phyloP scores from a whole-genome alignment of 108 stramenopile species.

The Cyclostephanos invisitatus region DNA sequence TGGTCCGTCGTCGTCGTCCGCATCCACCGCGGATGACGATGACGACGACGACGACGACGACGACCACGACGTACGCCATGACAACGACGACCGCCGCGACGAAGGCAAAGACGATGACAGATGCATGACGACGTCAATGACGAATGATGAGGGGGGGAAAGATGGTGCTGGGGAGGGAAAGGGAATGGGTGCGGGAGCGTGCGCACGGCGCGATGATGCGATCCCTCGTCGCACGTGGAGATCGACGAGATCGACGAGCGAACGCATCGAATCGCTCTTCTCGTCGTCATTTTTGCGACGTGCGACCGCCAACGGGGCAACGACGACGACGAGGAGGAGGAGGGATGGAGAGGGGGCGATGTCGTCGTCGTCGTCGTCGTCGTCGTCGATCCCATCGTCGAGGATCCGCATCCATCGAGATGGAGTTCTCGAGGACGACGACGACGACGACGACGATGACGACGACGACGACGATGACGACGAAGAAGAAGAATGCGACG shows the following conservation, averaged over 20 bases:
- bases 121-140: not conserved
- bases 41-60: not conserved
- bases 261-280: slow-evolving; percentile 35
- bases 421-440: too few relatives aligned
- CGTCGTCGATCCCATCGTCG: too few relatives aligned
- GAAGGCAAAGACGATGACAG: not conserved
- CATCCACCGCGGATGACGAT: not conserved
- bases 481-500: too few relatives aligned
- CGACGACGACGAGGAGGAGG: not conserved
- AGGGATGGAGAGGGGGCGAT: too few relatives aligned
- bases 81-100: not conserved
- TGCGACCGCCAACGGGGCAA: not conserved
- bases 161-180: too few relatives aligned
- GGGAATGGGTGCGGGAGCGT: too few relatives aligned
- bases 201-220: too few relatives aligned
- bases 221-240: not conserved
- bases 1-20: too few relatives aligned
- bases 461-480: slow-evolving; percentile 5
- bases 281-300: slow-evolving; percentile 23
- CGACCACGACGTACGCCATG: not conserved
- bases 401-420: too few relatives aligned
- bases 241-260: slow-evolving; percentile 1
- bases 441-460: not conserved
- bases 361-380: too few relatives aligned
- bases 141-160: too few relatives aligned